phyloP scores from a whole-genome alignment of 2,329 filamentous ascomycete species.

The Pyricularia pennisetigena region DNA sequence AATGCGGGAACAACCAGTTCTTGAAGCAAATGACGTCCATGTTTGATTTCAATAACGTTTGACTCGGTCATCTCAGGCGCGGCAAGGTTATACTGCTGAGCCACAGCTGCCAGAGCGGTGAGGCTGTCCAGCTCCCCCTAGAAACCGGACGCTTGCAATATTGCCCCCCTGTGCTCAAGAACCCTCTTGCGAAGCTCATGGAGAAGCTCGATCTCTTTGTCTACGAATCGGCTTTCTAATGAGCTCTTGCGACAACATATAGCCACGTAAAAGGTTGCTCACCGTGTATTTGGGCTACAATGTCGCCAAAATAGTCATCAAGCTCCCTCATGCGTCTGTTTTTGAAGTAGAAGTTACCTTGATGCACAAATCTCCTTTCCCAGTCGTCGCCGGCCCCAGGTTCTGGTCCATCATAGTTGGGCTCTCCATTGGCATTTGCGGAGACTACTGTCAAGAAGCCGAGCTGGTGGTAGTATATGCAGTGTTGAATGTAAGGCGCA shows the following conservation, averaged over 20 bases:
- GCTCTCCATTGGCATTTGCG: conserved; percentile 45
- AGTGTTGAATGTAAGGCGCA: conserved; percentile 50
- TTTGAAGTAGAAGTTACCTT: conserved; percentile 74
- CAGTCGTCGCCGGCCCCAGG: conserved; percentile 48
- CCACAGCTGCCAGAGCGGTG: conserved; percentile 69
- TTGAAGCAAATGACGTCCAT: conserved; percentile 80
- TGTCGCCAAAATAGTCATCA: conserved; percentile 73
- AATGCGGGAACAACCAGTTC: conserved; percentile 74
- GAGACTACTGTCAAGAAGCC: conserved; percentile 78
- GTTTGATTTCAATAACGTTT: conserved; percentile 64
- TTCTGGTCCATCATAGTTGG: conserved; percentile 53
- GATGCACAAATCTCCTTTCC: conserved; percentile 68
- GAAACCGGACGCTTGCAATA: conserved; percentile 63
- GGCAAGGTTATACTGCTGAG: conserved; percentile 61
- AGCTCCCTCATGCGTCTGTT: conserved; percentile 71
- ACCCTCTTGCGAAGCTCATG: conserved; percentile 65
- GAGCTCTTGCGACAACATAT: background rate
- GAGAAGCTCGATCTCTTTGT: conserved; percentile 71
- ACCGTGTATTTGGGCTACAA: conserved; percentile 78
- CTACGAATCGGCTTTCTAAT: background rate
- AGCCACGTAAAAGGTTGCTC: conserved; percentile 17
- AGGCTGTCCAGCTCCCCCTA: conserved; percentile 84
- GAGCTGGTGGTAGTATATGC: conserved; percentile 84
- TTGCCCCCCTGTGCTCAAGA: conserved; percentile 54
- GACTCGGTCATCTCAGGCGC: conserved; percentile 59